Evolutionary conservation across 495 filamentous ascomycete species (phyloP), one percentile per base, ranked within the genome.

Genomic region (Lindgomyces ingoldianus): DNA sequence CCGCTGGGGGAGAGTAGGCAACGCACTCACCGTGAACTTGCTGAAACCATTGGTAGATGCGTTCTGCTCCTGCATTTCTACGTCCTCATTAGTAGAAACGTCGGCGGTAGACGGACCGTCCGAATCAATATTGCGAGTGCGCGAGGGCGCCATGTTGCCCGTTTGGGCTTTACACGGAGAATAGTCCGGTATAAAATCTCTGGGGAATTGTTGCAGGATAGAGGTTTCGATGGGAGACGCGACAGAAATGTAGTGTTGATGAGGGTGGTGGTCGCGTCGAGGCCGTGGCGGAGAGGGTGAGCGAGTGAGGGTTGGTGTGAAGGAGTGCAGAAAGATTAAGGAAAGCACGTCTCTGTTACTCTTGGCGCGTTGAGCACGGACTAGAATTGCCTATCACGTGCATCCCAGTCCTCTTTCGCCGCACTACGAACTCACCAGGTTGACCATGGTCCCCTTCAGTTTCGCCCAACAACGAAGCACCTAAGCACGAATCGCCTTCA

Each of bases 61-160:
- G 41, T 26, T 24, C 26, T 59, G 57, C 26, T 69, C 69, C 45
- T 64, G 55, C 55, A 67, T 68, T 42, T 66, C 69, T 11, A 58
- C 61, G 44, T 65, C 70, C n/a, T 72, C 70, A 27, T 59, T 67
- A n/a, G 63, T 59, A 22, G 70, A 69, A 2, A 62, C 70, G 45
- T 72, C 70, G n/a, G 66, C 70, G 45, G 64, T 68, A 21, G 70
- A 72, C 2, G 58, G 52, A 12, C 53, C 70, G 47, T 64, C 63
- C 29, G 67, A 69, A 8, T 67, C 67, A 11, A 30, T 25, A 12
- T 69, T 67, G 48, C 67, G 62, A 52, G 58, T 64, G 16, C 67
- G 62, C 41, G 70, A 69, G 30, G 67, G 70, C 27, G 70, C 70
- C 70, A 72, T 72, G 25, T 55, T 70, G 63, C 68, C 68, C 64